Conservation (phyloP, 148 eudicot genomes). For the Rhododendron ovatum region DNA sequence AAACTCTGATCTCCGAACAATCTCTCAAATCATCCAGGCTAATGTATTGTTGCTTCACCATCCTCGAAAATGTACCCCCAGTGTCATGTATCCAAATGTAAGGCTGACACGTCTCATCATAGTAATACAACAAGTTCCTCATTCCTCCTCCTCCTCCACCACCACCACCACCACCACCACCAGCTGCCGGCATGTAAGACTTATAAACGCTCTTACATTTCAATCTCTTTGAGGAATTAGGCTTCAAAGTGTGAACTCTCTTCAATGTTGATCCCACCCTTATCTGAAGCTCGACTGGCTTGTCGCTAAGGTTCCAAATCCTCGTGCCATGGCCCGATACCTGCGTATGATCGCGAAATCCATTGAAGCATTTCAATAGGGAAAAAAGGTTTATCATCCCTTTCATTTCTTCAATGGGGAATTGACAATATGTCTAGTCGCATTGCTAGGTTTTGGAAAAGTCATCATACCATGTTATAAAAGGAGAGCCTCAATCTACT, state of each 20-base stretch:
- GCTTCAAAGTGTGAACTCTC: slow-evolving; percentile 66
- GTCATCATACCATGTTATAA: background rate
- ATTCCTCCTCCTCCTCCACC: slow-evolving; percentile 11
- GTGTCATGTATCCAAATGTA: slow-evolving; percentile 78
- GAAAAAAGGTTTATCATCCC: slow-evolving; percentile 37
- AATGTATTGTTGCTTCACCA: slow-evolving; percentile 82
- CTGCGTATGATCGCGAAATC: slow-evolving; percentile 46
- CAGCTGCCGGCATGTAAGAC: slow-evolving; percentile 51
- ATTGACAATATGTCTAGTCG: background rate
- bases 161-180: background rate
- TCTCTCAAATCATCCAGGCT: slow-evolving; percentile 84
- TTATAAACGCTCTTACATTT: slow-evolving; percentile 65
- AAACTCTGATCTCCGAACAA: slow-evolving; percentile 73
- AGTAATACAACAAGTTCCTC: slow-evolving; percentile 46
- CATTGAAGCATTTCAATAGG: slow-evolving; percentile 46
- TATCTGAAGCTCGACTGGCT: slow-evolving; percentile 71
- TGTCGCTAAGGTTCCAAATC: slow-evolving; percentile 63
- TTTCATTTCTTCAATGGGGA: slow-evolving; percentile 25
- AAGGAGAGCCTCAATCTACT: background rate
- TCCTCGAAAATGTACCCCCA: slow-evolving; percentile 58
- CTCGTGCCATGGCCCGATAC: slow-evolving; percentile 46
- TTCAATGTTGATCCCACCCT: slow-evolving; percentile 67
- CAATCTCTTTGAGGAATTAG: slow-evolving; percentile 67
- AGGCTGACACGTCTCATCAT: slow-evolving; percentile 72
- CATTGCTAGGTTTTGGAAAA: background rate